Evolutionary conservation across 768 basidiomycete species (phyloP), one percentile per base, ranked within the genome.

Genomic region (Russula olivacea): DNA sequence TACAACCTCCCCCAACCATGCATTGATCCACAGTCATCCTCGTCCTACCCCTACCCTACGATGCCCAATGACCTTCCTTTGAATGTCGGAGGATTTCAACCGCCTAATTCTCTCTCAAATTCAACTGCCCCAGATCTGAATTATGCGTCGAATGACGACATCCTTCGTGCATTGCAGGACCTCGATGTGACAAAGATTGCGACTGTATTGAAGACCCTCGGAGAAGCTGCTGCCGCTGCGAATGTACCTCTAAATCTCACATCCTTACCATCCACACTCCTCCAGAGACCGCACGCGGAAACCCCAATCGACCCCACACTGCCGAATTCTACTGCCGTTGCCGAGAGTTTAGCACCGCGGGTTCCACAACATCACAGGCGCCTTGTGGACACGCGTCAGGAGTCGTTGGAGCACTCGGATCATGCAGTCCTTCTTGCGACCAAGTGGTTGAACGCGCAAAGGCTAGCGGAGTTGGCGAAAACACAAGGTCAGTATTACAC

Each of bases 361-460:
- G 47, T 51, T 55, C 36, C 50, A 50, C 55, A 51, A 19, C 64
- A 43, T 21, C 47, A 48, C 28, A 66, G 51, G 14, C 66, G 10
- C 5, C 55, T 10, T 21, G 41, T 40, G 9, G 58, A 64, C 32
- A 34, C 53, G 21, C 52, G 12, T 5, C 47, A 21, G 19, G 78
- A 78, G 38, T 76, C 78, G 40, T 73, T 78, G 48, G 74, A 70
- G 6, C 81, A 79, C 66, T 71, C 79, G 12, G 82, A 82, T 43
- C 89, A 90, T 70, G 84, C 87, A 0, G 76, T 84, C 61, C 71
- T 90, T 66, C 80, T 93, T 32, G 84, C 89, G 1, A 91, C 82
- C 53, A 91, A 87, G 70, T 93, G 91, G 91, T 76, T 91, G 74
- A 84, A 80, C 61, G 78, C 88, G 6, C 75, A 74, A 12, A 88